Percentiles rank a stretch among this genome's conserved stretches.
These are phyloP conservation scores for Pyronema domesticum DNA, from an alignment of 495 filamentous ascomycete genomes.

Conservation along the genomic window DNA sequence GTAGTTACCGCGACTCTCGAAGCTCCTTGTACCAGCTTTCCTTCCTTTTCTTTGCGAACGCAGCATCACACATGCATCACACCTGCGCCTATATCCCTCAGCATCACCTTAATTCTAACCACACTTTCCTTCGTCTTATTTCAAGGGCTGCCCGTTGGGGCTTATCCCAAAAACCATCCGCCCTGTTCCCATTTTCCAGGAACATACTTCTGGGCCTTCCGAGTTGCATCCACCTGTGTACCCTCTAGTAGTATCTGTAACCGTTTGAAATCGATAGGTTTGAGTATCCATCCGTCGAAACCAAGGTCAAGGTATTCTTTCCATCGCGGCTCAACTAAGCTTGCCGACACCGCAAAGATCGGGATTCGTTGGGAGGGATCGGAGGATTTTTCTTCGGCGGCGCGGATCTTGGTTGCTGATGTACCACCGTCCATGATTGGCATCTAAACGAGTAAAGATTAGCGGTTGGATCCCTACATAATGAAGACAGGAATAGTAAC, in stretches of 20 bases:
- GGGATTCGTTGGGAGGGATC: slow-evolving; percentile 36
- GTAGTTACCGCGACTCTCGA: too few species aligned
- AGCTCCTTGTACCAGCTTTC: too few species aligned
- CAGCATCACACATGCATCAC: too few species aligned
- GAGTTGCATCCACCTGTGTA: slow-evolving; percentile 32
- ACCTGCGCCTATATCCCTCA: too few species aligned
- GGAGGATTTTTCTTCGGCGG: slow-evolving; percentile 35
- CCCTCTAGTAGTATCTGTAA: slow-evolving; percentile 43
- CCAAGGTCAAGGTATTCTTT: slow-evolving; percentile 59
- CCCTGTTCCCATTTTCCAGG: slow-evolving; percentile 54
- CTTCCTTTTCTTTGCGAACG: too few species aligned
- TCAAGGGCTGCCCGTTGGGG: not conserved
- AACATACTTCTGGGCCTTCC: slow-evolving; percentile 36
- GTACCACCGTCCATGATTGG: slow-evolving; percentile 76
- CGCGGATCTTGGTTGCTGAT: slow-evolving; percentile 69
- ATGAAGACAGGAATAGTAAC: not conserved
- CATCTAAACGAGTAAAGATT: slow-evolving; percentile 41
- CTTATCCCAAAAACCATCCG: slow-evolving; percentile 41
- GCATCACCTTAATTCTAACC: too few species aligned
- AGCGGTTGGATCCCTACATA: not conserved
- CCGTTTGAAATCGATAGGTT: slow-evolving; percentile 56
- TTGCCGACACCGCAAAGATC: slow-evolving; percentile 83
- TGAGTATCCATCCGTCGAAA: slow-evolving; percentile 81
- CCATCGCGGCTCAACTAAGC: slow-evolving; percentile 52
- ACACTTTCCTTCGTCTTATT: not conserved